These are phyloP conservation scores for Stevia rebaudiana DNA, from an alignment of 140 eudicot genomes.

Conservation along the genomic window DNA sequence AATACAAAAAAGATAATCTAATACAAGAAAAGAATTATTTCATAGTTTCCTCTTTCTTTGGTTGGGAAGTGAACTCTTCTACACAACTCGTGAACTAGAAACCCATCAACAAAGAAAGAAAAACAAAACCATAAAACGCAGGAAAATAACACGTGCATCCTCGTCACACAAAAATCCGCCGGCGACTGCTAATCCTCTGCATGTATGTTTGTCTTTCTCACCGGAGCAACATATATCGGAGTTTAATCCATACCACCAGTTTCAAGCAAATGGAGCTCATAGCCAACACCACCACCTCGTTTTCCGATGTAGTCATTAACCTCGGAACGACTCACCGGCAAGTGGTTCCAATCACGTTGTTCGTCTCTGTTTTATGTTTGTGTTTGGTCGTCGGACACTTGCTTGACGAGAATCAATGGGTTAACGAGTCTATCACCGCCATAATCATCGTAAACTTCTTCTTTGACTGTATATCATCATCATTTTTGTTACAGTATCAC, in stretches of 20 bases:
- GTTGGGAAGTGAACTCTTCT: too few relatives aligned
- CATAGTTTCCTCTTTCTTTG: too few relatives aligned
- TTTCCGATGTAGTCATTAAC: conserved; percentile 2
- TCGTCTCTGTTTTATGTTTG: conserved; percentile 61
- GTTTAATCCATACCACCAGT: neutral
- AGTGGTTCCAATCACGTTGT: conserved; percentile 62
- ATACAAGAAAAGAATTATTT: too few relatives aligned
- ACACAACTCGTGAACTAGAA: conserved; percentile 1
- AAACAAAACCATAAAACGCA: neutral
- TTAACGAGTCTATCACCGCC: conserved; percentile 82
- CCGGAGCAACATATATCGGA: neutral
- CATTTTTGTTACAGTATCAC: too few relatives aligned
- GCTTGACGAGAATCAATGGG: conserved; percentile 73
- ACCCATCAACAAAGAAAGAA: neutral
- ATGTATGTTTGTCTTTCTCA: neutral
- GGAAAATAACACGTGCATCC: conserved; percentile 34
- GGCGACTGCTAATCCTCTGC: conserved; percentile 1
- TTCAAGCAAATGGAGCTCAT: neutral
- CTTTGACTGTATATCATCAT: too few relatives aligned
- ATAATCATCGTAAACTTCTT: conserved; percentile 65
- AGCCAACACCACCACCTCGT: neutral
- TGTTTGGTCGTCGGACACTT: conserved; percentile 68
- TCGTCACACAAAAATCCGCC: conserved; percentile 34
- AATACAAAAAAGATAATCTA: too few relatives aligned
- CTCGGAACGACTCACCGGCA: conserved; percentile 22